These are phyloP conservation scores for Hypoxylon sp. DNA, from an alignment of 2,329 filamentous ascomycete species.

Conservation along the genomic window DNA sequence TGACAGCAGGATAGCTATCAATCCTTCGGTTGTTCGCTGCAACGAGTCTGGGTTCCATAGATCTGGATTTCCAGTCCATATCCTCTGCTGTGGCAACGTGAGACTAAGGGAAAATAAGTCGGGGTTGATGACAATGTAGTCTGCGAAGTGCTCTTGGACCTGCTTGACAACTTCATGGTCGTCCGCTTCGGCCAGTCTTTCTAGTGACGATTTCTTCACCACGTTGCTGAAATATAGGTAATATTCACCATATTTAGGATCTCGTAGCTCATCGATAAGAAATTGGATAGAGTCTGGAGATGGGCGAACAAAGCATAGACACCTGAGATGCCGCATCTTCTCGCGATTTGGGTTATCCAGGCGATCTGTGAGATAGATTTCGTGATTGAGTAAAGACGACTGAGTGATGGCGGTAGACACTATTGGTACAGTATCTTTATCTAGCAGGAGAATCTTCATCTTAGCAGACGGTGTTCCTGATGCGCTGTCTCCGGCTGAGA, in stretches of 20 bases:
- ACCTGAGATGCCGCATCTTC: slow-evolving; percentile 97
- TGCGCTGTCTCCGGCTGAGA: slow-evolving; percentile 79
- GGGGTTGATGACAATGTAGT: slow-evolving; percentile 94
- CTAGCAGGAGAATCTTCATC: slow-evolving; percentile 97
- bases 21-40: slow-evolving; percentile 84
- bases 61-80: slow-evolving; percentile 86
- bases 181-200: slow-evolving; percentile 93
- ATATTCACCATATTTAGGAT: slow-evolving; percentile 98
- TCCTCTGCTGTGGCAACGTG: slow-evolving; percentile 73
- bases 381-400: slow-evolving; percentile 91
- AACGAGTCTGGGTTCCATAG: slow-evolving; percentile 90
- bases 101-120: slow-evolving; percentile 88
- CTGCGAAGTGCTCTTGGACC: slow-evolving; percentile 95
- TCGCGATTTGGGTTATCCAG: slow-evolving; percentile 89
- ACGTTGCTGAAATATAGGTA: slow-evolving; percentile 98
- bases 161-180: slow-evolving; percentile 95
- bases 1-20: slow-evolving; percentile 83
- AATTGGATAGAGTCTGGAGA: slow-evolving; percentile 92
- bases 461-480: slow-evolving; percentile 76
- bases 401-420: slow-evolving; percentile 96
- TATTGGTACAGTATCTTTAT: slow-evolving; percentile 92
- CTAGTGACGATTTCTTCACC: slow-evolving; percentile 93
- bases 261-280: slow-evolving; percentile 92
- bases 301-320: slow-evolving; percentile 90
- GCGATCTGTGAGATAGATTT: slow-evolving; percentile 97